phyloP scores from a whole-genome alignment of 1,284 basidiomycete species.

The Xerocomus nothofagi region DNA sequence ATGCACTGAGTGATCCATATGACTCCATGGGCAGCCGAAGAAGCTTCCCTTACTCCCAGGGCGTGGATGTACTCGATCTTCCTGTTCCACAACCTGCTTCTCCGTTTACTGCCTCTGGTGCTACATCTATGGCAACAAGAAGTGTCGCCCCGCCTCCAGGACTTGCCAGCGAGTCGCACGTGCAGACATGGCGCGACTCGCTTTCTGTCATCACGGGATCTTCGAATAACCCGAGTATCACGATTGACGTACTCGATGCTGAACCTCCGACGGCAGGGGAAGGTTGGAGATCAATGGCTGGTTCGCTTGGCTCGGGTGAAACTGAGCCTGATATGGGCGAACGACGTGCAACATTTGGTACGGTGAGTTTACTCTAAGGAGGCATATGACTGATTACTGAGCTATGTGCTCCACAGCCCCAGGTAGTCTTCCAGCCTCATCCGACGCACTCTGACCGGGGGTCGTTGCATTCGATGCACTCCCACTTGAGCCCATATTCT shows the following conservation, averaged over 20 bases:
- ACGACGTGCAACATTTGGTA: constrained; percentile 58
- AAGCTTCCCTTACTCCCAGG: constrained; percentile 23
- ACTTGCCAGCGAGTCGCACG: constrained; percentile 40
- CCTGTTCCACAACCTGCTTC: constrained; percentile 56
- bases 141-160: constrained; percentile 49
- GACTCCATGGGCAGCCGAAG: constrained; percentile 18
- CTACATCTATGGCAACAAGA: constrained; percentile 28
- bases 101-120: constrained; percentile 46
- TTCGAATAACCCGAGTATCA: constrained; percentile 37
- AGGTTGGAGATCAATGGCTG: constrained; percentile 56
- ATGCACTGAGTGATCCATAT: constrained; percentile 36
- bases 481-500: constrained; percentile 47
- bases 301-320: constrained; percentile 25
- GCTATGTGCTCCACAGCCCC: constrained; percentile 31
- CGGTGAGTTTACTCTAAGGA: constrained; percentile 41
- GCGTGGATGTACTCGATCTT: constrained; percentile 57
- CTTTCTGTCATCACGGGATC: constrained; percentile 38
- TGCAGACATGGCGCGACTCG: constrained; percentile 45
- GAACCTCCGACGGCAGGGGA: constrained; percentile 57
- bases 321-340: constrained; percentile 31
- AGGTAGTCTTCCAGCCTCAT: constrained; percentile 44
- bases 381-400: constrained; percentile 16
- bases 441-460: constrained; percentile 51
- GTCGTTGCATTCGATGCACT: constrained; percentile 61
- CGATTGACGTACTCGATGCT: constrained; percentile 62